Evolutionary conservation across 306 rosid genomes (phyloP), one percentile per base, ranked within the genome.

Genomic region (Glycine latifolia): DNA sequence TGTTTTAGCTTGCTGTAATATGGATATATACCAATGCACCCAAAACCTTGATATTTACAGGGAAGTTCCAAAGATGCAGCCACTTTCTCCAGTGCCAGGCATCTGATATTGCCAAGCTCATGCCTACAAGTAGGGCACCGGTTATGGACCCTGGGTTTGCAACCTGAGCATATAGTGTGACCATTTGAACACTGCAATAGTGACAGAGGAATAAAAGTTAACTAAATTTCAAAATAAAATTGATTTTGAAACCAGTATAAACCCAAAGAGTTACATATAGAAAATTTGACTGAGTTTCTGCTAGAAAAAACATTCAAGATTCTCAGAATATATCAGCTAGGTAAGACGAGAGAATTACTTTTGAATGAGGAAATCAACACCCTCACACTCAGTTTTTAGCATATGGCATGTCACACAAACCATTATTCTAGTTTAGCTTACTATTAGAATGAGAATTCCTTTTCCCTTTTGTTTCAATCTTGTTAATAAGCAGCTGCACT

Each of bases 51-150:
- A 81, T 89, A 94, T 92, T 90, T 94, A 87, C 98, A 94, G 3
- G 98, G 97, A 74, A 94, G 98, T 67, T 90, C 97, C 77, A 94
- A 86, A 67, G 98, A 92, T 12, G 97, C 97, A 67, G 98, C 98
- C 85, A 94, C 94, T 86, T 94, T 92, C 86, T 94, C 98, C 83
- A 94, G 83, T 33, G 98, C 98, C 78, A 94, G 89, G 84, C 97
- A 94, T 86, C 98, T 92, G 52, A 94, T 94, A 81, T 94, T 92
- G 47, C 98, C 98, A 44, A 94, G 98, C 75, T 94, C 97, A 11
- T 92, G 97, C 82, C 98, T 83, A 81, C 98, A 94, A 48, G 98
- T 94, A 43, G 98, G 98, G 77, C 98, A 92, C 71, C 98, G 97
- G 69, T 94, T 91, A 85, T 94, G 97, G 84, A 94, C 98, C 85